phyloP scores from a whole-genome alignment of 75 land plant genomes.

The Ceratopteris richardii region DNA sequence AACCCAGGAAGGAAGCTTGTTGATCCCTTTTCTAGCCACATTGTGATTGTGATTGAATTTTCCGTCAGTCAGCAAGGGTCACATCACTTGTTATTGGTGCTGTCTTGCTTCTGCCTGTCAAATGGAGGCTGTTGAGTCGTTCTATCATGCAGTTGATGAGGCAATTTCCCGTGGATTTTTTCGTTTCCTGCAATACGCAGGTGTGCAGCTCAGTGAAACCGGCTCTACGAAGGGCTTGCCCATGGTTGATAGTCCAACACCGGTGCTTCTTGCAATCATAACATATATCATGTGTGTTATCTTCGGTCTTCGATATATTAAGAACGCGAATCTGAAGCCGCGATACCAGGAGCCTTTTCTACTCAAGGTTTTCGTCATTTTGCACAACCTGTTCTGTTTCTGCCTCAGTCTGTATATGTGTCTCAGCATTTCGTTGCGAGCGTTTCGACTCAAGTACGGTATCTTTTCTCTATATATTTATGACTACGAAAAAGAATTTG shows the following conservation, averaged over 20 bases:
- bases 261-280: constrained; percentile 17
- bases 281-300: constrained; percentile 17
- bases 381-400: constrained; percentile 33
- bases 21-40: too few species aligned
- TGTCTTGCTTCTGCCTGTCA: too few species aligned
- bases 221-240: constrained; percentile 23
- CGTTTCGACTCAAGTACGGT: constrained; percentile 9
- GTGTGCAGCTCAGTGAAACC: constrained; percentile 15
- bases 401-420: constrained; percentile 35
- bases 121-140: too few species aligned
- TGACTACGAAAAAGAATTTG: not conserved
- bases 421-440: constrained; percentile 12
- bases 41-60: too few species aligned
- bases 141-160: not conserved
- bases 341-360: constrained; percentile 16
- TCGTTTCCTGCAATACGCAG: constrained; percentile 1
- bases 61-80: too few species aligned
- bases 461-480: not conserved
- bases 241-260: constrained; percentile 26
- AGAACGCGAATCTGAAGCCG: constrained; percentile 17
- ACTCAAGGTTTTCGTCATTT: constrained; percentile 17
- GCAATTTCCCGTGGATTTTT: not conserved
- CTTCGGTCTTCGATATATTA: constrained; percentile 17
- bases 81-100: too few species aligned
- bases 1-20: too few species aligned